phyloP scores from a whole-genome alignment of 2,329 filamentous ascomycete species.

The Cercospora sojina region DNA sequence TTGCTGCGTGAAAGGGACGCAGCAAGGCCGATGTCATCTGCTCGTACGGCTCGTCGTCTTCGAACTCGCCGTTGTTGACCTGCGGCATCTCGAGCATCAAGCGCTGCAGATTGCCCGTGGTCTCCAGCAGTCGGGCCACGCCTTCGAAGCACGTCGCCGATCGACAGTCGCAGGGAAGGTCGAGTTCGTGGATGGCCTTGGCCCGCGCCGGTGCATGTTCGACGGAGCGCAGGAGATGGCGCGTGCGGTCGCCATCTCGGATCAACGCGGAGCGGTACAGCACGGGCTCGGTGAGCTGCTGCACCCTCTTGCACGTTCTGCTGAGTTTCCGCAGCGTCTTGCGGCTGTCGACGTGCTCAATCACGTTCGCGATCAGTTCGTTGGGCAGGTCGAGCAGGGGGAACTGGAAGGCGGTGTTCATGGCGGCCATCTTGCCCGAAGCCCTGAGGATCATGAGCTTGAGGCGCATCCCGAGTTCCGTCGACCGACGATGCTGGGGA shows the following conservation, averaged over 20 bases:
- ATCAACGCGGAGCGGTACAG: constrained; percentile 25
- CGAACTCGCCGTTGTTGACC: constrained; percentile 26
- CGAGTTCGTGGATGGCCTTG: constrained; percentile 19
- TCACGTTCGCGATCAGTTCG: constrained; percentile 27
- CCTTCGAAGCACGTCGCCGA: constrained; percentile 17
- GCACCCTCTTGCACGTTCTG: constrained; percentile 22
- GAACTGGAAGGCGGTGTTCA: constrained; percentile 24
- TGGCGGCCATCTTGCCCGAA: constrained; percentile 17
- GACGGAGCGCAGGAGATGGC: not conserved
- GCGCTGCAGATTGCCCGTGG: constrained; percentile 18
- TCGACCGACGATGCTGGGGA: not conserved
- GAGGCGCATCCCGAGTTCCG: constrained; percentile 8
- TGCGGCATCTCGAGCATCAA: constrained; percentile 28
- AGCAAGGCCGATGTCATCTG: constrained; percentile 21
- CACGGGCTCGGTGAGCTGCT: constrained; percentile 24
- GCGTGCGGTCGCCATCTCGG: constrained; percentile 12
- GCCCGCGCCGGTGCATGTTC: constrained; percentile 13
- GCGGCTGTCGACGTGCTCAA: constrained; percentile 25
- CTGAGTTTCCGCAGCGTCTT: constrained; percentile 20
- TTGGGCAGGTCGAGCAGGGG: constrained; percentile 27
- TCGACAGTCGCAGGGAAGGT: constrained; percentile 17
- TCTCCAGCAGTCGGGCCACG: constrained; percentile 11
- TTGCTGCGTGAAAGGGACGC: constrained; percentile 20
- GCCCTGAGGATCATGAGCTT: constrained; percentile 13
- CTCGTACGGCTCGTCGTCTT: constrained; percentile 20